Conservation (phyloP, 106 monocot genomes). For the Dioscorea zingiberensis region DNA sequence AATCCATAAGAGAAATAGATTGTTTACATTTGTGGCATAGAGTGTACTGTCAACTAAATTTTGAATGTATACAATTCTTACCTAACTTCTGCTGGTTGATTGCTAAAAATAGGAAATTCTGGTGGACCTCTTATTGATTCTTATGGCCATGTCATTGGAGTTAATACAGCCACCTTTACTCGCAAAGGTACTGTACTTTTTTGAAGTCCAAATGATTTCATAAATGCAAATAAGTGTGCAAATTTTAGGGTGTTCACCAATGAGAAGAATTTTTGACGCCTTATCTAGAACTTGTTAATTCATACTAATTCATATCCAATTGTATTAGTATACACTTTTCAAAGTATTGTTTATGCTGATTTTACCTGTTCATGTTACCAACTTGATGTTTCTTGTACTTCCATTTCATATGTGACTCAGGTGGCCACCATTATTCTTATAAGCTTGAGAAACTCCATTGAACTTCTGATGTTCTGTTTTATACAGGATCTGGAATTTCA, state of each 20-base stretch:
- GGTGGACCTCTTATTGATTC: conserved; percentile 91
- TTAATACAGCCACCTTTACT: conserved; percentile 93
- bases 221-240: too few relatives aligned
- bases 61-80: background rate
- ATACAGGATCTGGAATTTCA: conserved; percentile 69
- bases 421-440: background rate
- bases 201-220: too few relatives aligned
- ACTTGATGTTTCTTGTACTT: background rate
- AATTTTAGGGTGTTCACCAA: background rate
- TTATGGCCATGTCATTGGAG: conserved; percentile 87
- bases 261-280: background rate
- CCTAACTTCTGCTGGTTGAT: background rate
- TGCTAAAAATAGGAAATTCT: conserved; percentile 61
- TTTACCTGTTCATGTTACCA: background rate
- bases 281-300: background rate
- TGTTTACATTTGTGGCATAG: background rate
- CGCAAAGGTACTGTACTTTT: conserved; percentile 54
- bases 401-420: too few relatives aligned
- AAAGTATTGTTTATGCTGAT: background rate
- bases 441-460: background rate
- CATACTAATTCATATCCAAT: background rate
- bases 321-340: background rate
- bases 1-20: background rate
- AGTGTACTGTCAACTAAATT: background rate
- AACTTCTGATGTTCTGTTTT: background rate